Conservation (phyloP, 495 filamentous ascomycete genomes). For the Pyrenula aspistea region DNA sequence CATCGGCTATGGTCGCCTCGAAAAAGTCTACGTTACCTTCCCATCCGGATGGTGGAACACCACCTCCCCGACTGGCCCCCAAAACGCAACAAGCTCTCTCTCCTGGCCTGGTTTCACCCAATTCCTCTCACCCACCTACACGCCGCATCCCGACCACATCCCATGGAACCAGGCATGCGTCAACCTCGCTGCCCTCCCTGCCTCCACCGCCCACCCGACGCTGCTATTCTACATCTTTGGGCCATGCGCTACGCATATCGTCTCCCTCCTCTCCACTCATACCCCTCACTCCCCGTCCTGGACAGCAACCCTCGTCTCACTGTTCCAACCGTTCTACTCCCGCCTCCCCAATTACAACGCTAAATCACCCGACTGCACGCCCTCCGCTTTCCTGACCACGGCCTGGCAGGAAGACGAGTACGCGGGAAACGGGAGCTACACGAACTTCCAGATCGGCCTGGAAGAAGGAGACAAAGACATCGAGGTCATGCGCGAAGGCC, state of each 20-base stretch:
- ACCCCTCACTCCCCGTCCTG: slow-evolving; percentile 16
- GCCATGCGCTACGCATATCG: slow-evolving; percentile 37
- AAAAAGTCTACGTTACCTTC: slow-evolving; percentile 90
- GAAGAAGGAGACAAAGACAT: slow-evolving; percentile 59
- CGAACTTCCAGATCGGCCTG: slow-evolving; percentile 75
- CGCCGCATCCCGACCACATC: slow-evolving; percentile 57
- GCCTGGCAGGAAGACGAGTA: slow-evolving; percentile 73
- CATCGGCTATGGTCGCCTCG: slow-evolving; percentile 78
- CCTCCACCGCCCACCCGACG: slow-evolving; percentile 58
- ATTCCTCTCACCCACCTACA: slow-evolving; percentile 45
- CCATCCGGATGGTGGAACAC: slow-evolving; percentile 54
- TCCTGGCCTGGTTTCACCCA: slow-evolving; percentile 20
- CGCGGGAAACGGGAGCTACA: slow-evolving; percentile 83
- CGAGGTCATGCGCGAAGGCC: slow-evolving; percentile 54
- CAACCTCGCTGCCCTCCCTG: slow-evolving; percentile 59
- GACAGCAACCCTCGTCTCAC: slow-evolving; percentile 19
- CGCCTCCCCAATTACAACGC: slow-evolving; percentile 53
- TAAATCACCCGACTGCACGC: slow-evolving; percentile 42
- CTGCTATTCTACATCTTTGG: slow-evolving; percentile 90
- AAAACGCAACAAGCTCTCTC: neutral
- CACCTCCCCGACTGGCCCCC: neutral
- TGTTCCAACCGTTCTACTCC: slow-evolving; percentile 57
- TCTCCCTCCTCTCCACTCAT: slow-evolving; percentile 19
- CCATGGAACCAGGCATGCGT: slow-evolving; percentile 71
- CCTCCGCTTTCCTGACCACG: slow-evolving; percentile 52